Base-by-base conservation (phyloP, 192 early-diverging fungal species). In the Anaeromyces robustus region DNA sequence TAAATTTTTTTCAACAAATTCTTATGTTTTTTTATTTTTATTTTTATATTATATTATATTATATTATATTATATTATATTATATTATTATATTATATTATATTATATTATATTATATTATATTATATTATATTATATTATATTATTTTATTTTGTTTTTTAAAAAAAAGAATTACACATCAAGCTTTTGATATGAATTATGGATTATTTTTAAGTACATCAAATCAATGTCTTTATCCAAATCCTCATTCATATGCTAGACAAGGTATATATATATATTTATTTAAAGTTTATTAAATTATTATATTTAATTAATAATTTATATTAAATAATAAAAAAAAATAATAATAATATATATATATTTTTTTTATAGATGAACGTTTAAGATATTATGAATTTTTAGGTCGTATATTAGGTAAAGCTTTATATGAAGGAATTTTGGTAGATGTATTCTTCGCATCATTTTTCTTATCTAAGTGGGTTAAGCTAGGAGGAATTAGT, bases 401-500 rank as follows among this genome's bases (percentile, higher is more conserved):
- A 22, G 95, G 95, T 22, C 89, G 92, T 0, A 89, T 96, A 52
- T 88, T 96, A 31, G 94, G 94, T 77, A 96, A 96, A 84, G 94
- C 94, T 2, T 81, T 96, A 29, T 96, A 96, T 80, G 93, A 95
- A 81, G 93, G 94, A n/a, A 92, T 96, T 43, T 83, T 96, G 30
- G 88, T 95, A 22, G 94, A 96, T 32, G 92, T 89, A 37, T 89
- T 89, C 16, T 95, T 96, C 89, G 93, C 94, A 77, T 90, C 89
- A 29, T 96, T 96, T 83, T 96, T 96, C 83, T 83, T 96, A 78
- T 90, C 88, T 41, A 91, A 91, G 78, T 94, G 92, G 83, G n/a
- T n/a, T n/a, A n/a, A n/a, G n/a, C 84, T 95, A 34, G 91, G 92
- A 13, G 84, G 87, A 81, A 81, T 85, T 41, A 92, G 89, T 18